Base-by-base conservation (phyloP, 176 grass and related monocot genomes). In the Bolboschoenus planiculmis region DNA sequence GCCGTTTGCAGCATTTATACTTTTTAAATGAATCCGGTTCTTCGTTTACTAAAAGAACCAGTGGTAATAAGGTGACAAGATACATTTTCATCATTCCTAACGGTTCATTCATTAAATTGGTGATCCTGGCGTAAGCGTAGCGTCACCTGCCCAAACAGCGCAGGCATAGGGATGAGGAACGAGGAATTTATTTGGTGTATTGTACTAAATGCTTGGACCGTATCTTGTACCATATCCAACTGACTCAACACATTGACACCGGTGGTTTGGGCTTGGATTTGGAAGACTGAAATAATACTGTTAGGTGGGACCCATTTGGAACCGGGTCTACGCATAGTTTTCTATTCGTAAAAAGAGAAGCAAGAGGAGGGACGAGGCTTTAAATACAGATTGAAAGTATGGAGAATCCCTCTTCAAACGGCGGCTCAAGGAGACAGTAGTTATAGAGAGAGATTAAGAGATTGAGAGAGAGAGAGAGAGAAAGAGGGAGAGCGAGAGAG, bases 361-460 rank as follows among this genome's bases (percentile, higher is more conserved):
- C 7, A 60, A 24, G 2, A 6, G 16, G 14, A 23, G 33, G 9
- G 13, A n/a, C 54, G 18, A 56, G 78, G 51, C 53, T 81, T 80
- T 60, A 80, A 80, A 80, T 60, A 60, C 50, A 42, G 54, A 80
- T 15, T 3, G 11, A 16, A 23, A 42, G 16, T 6, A 37, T 55
- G 54, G 10, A 57, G 54, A 15, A 10, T 11, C 37, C 37, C 78
- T 43, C 34, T 61, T 34, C 51, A 23, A 61, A 40, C 54, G 55
- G 78, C 34, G 55, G 78, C 78, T 81, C 10, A 61, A 80, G 78
- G 34, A 58, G 77, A 37, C 74, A 54, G 2, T 3, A n/a, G n/a
- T n/a, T n/a, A n/a, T 14, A 31, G 27, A 29, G 3, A 35, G 9
- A 35, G 9, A n/a, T n/a, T n/a, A n/a, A 13, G 56, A 9, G 56